Percentiles rank a stretch among this genome's conserved stretches.
These are phyloP conservation scores for Hypoxylon intermedium DNA, from an alignment of 495 filamentous ascomycete genomes.

Conservation along the genomic window DNA sequence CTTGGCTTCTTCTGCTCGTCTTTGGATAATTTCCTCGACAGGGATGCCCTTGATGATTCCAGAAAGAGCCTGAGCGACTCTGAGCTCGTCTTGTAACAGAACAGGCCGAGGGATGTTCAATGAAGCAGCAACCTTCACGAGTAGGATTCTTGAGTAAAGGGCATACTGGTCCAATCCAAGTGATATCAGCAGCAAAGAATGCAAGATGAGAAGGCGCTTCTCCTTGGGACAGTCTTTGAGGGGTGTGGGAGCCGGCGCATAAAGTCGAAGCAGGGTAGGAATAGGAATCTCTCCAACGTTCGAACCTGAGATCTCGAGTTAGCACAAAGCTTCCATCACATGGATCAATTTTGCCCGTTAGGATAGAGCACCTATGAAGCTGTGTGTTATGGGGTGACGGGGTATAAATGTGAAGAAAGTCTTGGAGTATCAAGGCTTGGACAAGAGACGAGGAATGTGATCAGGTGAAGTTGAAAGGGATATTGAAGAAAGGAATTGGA, in stretches of 20 bases:
- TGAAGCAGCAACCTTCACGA: constrained; percentile 73
- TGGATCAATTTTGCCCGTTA: not conserved
- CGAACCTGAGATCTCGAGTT: constrained; percentile 34
- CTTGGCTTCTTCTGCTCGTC: constrained; percentile 72
- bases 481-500: not conserved
- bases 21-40: constrained; percentile 69
- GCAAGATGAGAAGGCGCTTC: constrained; percentile 56
- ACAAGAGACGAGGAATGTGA: not conserved
- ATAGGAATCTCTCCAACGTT: constrained; percentile 47
- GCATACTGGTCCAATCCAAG: constrained; percentile 84
- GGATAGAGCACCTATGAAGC: not conserved
- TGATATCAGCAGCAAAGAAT: constrained; percentile 73
- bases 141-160: constrained; percentile 75
- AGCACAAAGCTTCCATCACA: constrained; percentile 3
- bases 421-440: not conserved
- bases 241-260: constrained; percentile 53
- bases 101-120: constrained; percentile 68
- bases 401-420: not conserved
- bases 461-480: not conserved
- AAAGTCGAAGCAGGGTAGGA: constrained; percentile 47
- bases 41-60: constrained; percentile 74
- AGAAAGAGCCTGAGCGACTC: constrained; percentile 75
- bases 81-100: constrained; percentile 74
- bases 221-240: constrained; percentile 51
- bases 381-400: not conserved